Conservation (phyloP, 2,329 filamentous ascomycete genomes). For the Fusarium decemcellulare region DNA sequence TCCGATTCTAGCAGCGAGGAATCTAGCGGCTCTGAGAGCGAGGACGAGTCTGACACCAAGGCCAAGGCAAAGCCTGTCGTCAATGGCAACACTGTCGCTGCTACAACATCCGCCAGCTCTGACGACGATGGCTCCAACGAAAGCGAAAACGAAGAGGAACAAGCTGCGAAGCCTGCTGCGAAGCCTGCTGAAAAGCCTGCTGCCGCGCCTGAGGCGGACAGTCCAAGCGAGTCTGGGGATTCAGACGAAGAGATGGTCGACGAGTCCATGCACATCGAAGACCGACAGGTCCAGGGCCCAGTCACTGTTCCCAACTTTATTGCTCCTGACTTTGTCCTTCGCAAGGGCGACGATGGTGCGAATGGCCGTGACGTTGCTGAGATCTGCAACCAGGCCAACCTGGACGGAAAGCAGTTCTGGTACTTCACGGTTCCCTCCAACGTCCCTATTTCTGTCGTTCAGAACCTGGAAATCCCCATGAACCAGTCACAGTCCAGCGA, state of each 20-base stretch:
- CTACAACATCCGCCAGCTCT: constrained; percentile 38
- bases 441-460: constrained; percentile 76
- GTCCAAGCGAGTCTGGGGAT: constrained; percentile 45
- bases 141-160: constrained; percentile 40
- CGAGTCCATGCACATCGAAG: constrained; percentile 57
- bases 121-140: constrained; percentile 45
- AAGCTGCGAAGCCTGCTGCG: constrained; percentile 20
- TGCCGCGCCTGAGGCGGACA: constrained; percentile 30
- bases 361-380: constrained; percentile 63
- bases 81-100: constrained; percentile 27
- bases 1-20: constrained; percentile 44
- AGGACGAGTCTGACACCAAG: constrained; percentile 40
- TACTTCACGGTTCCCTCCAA: constrained; percentile 82
- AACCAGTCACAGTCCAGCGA: constrained; percentile 67
- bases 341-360: constrained; percentile 59
- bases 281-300: constrained; percentile 49
- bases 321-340: constrained; percentile 67
- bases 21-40: constrained; percentile 48
- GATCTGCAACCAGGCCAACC: constrained; percentile 70
- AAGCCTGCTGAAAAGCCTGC: constrained; percentile 29
- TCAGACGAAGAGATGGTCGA: constrained; percentile 53
- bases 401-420: constrained; percentile 83
- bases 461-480: constrained; percentile 73
- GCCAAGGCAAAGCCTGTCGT: constrained; percentile 36
- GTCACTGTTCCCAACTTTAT: constrained; percentile 62